phyloP scores from a whole-genome alignment of 208 protist species.

The Lotmaria passim region DNA sequence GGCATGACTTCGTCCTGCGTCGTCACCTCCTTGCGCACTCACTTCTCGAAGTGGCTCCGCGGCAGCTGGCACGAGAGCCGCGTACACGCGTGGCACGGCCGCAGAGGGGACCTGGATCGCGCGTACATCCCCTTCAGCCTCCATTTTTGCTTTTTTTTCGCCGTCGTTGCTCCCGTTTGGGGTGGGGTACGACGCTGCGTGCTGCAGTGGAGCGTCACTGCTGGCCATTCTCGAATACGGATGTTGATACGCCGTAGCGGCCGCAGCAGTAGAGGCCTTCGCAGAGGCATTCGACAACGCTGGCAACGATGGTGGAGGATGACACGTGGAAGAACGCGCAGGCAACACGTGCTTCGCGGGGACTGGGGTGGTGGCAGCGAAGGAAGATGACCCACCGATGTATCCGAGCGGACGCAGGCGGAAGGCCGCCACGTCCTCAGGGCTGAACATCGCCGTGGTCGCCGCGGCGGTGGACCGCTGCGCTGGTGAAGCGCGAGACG shows the following conservation, averaged over 20 bases:
- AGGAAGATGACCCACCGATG: not conserved
- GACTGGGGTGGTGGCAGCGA: not conserved
- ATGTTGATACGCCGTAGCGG: too few species aligned
- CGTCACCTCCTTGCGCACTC: too few species aligned
- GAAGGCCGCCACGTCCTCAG: slow-evolving; percentile 17
- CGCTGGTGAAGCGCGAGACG: not conserved
- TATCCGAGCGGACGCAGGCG: slow-evolving; percentile 17
- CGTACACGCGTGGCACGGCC: slow-evolving; percentile 22
- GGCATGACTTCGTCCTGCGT: not conserved
- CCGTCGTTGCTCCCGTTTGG: not conserved
- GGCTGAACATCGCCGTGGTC: not conserved
- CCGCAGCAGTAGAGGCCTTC: not conserved
- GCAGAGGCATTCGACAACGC: not conserved
- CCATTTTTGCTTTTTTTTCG: not conserved
- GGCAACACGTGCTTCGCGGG: not conserved
- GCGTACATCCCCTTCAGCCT: not conserved
- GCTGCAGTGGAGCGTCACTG: not conserved
- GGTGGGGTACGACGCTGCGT: slow-evolving; percentile 15
- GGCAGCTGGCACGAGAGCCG: slow-evolving; percentile 9
- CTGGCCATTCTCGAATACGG: not conserved
- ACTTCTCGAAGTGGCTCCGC: too few species aligned
- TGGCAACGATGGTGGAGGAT: not conserved
- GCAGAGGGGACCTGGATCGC: slow-evolving; percentile 10
- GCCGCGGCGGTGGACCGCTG: not conserved
- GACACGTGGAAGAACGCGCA: not conserved